Percentiles rank a stretch among this genome's conserved stretches.
Conservation (phyloP, 495 filamentous ascomycete species). For the Lichina pygmaea region DNA sequence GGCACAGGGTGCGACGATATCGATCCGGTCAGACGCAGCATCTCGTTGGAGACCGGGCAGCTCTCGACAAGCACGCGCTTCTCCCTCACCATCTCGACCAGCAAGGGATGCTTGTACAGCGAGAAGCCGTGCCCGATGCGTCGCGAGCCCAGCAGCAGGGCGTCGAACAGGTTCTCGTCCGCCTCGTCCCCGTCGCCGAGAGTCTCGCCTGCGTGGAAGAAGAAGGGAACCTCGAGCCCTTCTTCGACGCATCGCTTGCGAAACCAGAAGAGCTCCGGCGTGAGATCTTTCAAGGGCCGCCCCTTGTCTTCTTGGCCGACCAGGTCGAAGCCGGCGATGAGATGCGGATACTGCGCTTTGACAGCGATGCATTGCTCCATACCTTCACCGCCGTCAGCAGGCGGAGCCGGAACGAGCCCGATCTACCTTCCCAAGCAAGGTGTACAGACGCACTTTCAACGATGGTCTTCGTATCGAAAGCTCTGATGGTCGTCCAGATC, state of each 20-base stretch:
- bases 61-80: constrained; percentile 69
- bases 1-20: constrained; percentile 62
- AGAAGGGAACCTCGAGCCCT: constrained; percentile 63
- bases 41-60: constrained; percentile 67
- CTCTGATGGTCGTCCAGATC: constrained; percentile 61
- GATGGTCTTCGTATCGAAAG: constrained; percentile 31
- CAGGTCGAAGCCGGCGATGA: constrained; percentile 65
- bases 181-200: constrained; percentile 48
- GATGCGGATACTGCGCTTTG: constrained; percentile 49
- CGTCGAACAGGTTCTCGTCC: constrained; percentile 77
- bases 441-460: constrained; percentile 19
- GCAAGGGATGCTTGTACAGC: constrained; percentile 71
- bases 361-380: constrained; percentile 70
- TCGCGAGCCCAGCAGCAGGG: constrained; percentile 60
- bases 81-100: constrained; percentile 66
- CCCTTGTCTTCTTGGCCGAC: constrained; percentile 68
- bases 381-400: constrained; percentile 5
- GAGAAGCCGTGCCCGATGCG: constrained; percentile 76
- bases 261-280: constrained; percentile 81
- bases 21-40: constrained; percentile 47
- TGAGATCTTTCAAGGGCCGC: constrained; percentile 42
- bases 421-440: not conserved
- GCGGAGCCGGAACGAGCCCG: not conserved
- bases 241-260: constrained; percentile 55
- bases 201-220: constrained; percentile 78